Conservation (phyloP, 106 monocot genomes). For the Dendrobium catenatum region DNA sequence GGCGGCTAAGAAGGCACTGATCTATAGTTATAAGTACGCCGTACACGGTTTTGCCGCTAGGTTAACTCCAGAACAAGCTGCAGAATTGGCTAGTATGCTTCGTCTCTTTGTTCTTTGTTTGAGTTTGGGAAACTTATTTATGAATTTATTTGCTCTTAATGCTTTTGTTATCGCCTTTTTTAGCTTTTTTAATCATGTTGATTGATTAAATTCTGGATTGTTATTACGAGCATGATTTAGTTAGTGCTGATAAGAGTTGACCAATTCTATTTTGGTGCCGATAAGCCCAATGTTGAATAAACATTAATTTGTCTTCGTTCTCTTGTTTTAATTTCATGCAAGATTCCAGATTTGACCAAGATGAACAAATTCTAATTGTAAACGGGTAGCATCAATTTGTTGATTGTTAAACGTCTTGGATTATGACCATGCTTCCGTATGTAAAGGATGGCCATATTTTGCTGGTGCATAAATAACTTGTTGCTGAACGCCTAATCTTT, state of each 20-base stretch:
- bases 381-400: not conserved
- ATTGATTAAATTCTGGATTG: not conserved
- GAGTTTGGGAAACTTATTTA: not conserved
- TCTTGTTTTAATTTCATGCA: not conserved
- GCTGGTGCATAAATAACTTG: not conserved
- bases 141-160: not conserved
- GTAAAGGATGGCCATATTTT: not conserved
- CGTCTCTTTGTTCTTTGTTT: not conserved
- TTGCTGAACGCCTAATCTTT: not conserved
- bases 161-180: not conserved
- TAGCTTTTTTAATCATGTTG: not conserved
- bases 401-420: not conserved
- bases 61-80: constrained; percentile 59
- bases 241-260: not conserved
- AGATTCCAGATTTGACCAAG: not conserved
- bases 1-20: constrained; percentile 51
- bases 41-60: constrained; percentile 74
- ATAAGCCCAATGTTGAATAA: not conserved
- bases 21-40: constrained; percentile 58
- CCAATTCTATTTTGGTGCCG: not conserved
- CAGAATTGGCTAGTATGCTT: constrained; percentile 43
- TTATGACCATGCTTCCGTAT: not conserved
- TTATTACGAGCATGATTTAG: not conserved
- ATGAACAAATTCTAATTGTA: not conserved
- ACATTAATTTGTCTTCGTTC: not conserved